Evolutionary conservation across 768 basidiomycete genomes (phyloP).

Genomic region (Pleurotus giganteus): DNA sequence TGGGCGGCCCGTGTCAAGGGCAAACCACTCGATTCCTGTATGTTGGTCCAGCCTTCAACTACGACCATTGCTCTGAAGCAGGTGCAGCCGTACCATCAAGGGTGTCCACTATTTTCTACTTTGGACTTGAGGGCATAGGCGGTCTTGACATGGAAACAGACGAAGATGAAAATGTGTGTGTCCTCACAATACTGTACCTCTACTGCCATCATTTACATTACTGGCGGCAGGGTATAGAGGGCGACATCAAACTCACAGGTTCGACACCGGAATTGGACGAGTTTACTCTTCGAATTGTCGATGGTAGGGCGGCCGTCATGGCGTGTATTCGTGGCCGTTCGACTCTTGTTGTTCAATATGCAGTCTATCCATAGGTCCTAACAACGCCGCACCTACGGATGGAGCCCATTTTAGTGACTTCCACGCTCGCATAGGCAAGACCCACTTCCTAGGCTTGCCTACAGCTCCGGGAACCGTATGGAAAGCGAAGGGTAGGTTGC

Average conservation of each 20-base stretch:
- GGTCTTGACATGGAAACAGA: conserved; percentile 77
- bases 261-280: conserved; percentile 77
- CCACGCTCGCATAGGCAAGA: conserved; percentile 60
- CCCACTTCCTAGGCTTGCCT: conserved; percentile 65
- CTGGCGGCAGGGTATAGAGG: conserved; percentile 63
- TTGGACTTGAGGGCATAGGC: conserved; percentile 86
- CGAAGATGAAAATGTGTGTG: conserved; percentile 67
- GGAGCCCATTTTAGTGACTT: conserved; percentile 63
- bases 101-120: conserved; percentile 81
- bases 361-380: conserved; percentile 41
- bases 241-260: conserved; percentile 68
- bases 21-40: conserved; percentile 68
- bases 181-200: neutral
- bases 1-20: conserved; percentile 88
- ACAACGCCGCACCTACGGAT: conserved; percentile 49
- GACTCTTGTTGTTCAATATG: neutral
- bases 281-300: conserved; percentile 76
- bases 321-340: neutral
- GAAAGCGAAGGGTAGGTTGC: conserved; percentile 70
- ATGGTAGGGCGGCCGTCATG: conserved; percentile 46
- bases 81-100: conserved; percentile 47
- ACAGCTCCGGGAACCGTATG: conserved; percentile 68
- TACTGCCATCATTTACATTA: conserved; percentile 7
- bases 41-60: conserved; percentile 16
- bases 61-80: neutral